These are phyloP conservation scores for Botrytis fabae DNA, from an alignment of 2,329 filamentous ascomycete genomes.

Conservation along the genomic window DNA sequence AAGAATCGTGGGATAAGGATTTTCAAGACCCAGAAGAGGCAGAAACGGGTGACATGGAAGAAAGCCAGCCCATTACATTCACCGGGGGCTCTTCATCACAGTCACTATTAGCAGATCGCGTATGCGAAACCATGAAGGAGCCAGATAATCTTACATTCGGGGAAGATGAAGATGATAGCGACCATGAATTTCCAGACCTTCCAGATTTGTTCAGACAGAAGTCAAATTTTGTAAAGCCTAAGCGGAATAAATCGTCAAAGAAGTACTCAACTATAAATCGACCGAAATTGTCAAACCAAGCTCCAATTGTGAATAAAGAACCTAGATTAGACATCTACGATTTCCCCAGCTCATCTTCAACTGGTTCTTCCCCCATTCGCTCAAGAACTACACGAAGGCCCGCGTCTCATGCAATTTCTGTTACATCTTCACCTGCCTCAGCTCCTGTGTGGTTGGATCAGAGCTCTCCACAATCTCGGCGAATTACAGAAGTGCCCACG, in stretches of 20 bases:
- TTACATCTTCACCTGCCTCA: slow-evolving; percentile 27
- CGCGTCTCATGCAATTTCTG: slow-evolving; percentile 28
- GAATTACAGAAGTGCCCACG: slow-evolving; percentile 31
- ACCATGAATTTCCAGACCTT: slow-evolving; percentile 40
- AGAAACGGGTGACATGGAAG: slow-evolving; percentile 25
- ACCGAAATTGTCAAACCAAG: slow-evolving; percentile 7
- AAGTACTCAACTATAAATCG: slow-evolving; percentile 33
- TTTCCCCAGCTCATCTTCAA: slow-evolving; percentile 45
- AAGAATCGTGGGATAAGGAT: slow-evolving; percentile 34
- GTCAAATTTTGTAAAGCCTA: background rate
- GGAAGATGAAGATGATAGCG: slow-evolving; percentile 28
- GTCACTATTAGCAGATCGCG: slow-evolving; percentile 13
- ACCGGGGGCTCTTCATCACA: slow-evolving; percentile 30
- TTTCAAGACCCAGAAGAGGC: slow-evolving; percentile 29
- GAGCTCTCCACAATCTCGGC: slow-evolving; percentile 17
- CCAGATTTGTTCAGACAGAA: slow-evolving; percentile 31
- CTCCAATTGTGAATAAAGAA: background rate
- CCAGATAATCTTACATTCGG: background rate
- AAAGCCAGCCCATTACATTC: slow-evolving; percentile 34
- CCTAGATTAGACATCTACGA: slow-evolving; percentile 40
- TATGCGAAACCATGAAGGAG: background rate
- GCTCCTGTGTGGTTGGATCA: slow-evolving; percentile 26
- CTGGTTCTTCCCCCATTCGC: slow-evolving; percentile 39
- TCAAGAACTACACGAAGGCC: slow-evolving; percentile 7
- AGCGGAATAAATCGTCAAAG: slow-evolving; percentile 25